Evolutionary conservation across 495 filamentous ascomycete species (phyloP), one percentile per base, ranked within the genome.

Genomic region (Bacidia rubella): DNA sequence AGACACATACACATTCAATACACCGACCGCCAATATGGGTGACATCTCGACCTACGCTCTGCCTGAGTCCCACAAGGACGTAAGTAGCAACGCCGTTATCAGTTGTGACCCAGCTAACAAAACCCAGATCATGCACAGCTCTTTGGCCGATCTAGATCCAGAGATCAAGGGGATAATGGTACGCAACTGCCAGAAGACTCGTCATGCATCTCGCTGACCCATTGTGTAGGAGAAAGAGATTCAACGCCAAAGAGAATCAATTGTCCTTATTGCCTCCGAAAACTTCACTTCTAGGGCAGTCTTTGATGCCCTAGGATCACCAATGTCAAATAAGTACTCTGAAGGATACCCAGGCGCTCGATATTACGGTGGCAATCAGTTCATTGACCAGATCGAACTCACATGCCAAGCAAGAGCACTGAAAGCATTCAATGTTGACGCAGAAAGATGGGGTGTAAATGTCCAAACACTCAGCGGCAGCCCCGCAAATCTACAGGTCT

Each of bases 361-460:
- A 67, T 99, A 99, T 79, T 99, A 99, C 66, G 93, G 93, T 68
- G 92, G 92, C 60, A 99, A 97, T 74, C 81, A 99, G 75, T 87
- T 95, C 76, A 99, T 99, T 55, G 92, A 99, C 68, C 74, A 82
- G 65, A 88, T 96, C 64, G 92, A 99, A 77, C 77, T 85, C 54
- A 88, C 89, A 49, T 99, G 92, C 80, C 92, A 99, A 78, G 77
- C 78, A 70, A 87, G 92, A 69, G 92, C 92, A 59, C 82, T 97
- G 55, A 75, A 89, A 74, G 87, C 92, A 32, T 99, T 96, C 75
- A 76, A 83, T 61, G 73, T 95, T 35, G 85, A 95, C 68, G 57
- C 80, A 20, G 80, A 82, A 60, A 86, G 92, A 71, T 99, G 92
- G 92, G 92, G 93, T 62, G 92, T 99, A 74, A 99, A 99, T 65